Base-by-base conservation (phyloP, 768 basidiomycete genomes). In the Boletus huronensis region DNA sequence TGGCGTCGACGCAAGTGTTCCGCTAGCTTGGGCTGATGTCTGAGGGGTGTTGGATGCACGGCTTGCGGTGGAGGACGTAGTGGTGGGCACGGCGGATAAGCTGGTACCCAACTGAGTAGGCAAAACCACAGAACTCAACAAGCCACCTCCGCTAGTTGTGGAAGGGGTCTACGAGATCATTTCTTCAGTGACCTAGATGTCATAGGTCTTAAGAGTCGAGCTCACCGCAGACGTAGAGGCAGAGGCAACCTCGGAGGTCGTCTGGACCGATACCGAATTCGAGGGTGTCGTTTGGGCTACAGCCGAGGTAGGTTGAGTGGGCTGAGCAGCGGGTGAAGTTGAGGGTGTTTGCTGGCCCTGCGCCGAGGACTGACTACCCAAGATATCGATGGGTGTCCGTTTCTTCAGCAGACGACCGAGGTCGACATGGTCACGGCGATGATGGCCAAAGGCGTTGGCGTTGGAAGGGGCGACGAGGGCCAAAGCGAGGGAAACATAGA, bases 391-490 rank as follows among this genome's bases (percentile, higher is more conserved):
- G 1, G 79, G 75, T 5, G 74, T 66, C 35, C 88, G 85, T 67
- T 87, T 89, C 74, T 78, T 87, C 60, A 90, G 67, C 68, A 91
- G 71, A 63, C 88, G 85, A 64, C 82, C 81, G 63, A 83, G 71
- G 63, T 74, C 74, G 48, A 62, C 75, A 71, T 87, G 84, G 70
- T 80, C 80, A 60, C 82, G 82, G 48, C 76, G 83, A 34, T 71
- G 71, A 6, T 57, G 67, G 29, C 70, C 72, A 57, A 74, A 71
- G 55, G 75, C 67, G 52, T 78, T 72, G 64, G 81, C 80, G 53
- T 80, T 74, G 42, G 77, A 73, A 57, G 77, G 69, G 60, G 77
- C 64, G 49, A 69, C 67, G 63, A 82, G 64, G 53, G 77, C 72
- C 67, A 86, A 69, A 68, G 80, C 70, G 67, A 89, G 64, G 59